Conservation (phyloP, 2,329 filamentous ascomycete genomes). For the Thielaviopsis ethacetica region DNA sequence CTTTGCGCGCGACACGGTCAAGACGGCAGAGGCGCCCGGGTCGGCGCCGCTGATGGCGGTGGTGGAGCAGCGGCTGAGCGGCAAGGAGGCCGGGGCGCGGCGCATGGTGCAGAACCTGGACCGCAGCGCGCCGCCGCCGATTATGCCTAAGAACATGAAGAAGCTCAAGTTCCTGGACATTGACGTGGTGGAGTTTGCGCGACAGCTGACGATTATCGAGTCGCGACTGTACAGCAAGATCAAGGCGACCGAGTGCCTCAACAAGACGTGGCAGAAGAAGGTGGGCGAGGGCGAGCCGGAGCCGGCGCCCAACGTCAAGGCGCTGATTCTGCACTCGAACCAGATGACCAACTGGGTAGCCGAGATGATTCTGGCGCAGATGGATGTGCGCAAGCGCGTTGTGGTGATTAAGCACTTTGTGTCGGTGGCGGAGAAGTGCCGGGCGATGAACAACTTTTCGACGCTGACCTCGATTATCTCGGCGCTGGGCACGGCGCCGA, state of each 20-base stretch:
- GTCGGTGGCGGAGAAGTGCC: constrained; percentile 95
- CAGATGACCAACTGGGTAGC: constrained; percentile 99
- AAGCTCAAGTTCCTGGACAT: constrained; percentile 98
- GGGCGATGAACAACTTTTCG: constrained; percentile 85
- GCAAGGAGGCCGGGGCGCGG: constrained; percentile 74
- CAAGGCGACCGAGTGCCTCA: constrained; percentile 86
- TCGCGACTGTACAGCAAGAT: constrained; percentile 91
- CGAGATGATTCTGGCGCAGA: constrained; percentile 93
- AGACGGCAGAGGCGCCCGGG: constrained; percentile 83
- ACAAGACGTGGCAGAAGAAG: constrained; percentile 99
- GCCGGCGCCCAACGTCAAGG: constrained; percentile 85
- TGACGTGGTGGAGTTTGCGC: constrained; percentile 88
- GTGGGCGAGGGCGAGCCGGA: constrained; percentile 64
- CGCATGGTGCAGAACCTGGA: constrained; percentile 75
- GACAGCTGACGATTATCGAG: constrained; percentile 93
- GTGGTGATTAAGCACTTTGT: constrained; percentile 99
- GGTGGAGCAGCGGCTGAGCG: constrained; percentile 73
- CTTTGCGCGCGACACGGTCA: constrained; percentile 83
- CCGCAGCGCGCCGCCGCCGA: constrained; percentile 67
- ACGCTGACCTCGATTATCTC: constrained; percentile 96
- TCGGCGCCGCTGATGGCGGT: constrained; percentile 71
- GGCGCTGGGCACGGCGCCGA: constrained; percentile 82
- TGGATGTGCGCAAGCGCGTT: constrained; percentile 88
- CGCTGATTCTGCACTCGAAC: constrained; percentile 91
- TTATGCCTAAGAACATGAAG: constrained; percentile 98